Evolutionary conservation across 495 filamentous ascomycete genomes (phyloP).

Genomic region (Hypoxylon crocopeplum): DNA sequence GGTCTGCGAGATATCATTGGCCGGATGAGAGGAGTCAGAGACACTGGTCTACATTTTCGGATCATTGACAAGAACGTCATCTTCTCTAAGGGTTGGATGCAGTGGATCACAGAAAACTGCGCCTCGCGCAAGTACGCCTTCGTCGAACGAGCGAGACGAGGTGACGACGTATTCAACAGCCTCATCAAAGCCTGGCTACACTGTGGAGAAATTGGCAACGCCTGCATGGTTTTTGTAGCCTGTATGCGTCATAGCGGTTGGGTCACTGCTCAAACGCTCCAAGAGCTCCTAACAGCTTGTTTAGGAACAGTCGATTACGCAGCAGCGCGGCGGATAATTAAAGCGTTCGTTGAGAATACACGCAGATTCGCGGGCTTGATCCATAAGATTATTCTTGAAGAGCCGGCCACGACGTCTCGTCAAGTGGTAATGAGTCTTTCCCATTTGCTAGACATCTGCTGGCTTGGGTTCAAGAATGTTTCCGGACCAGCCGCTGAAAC

Average conservation of each 20-base stretch:
- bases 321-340: constrained; percentile 37
- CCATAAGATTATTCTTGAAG: constrained; percentile 7
- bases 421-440: constrained; percentile 20
- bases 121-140: constrained; percentile 27
- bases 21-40: constrained; percentile 47
- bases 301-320: constrained; percentile 34
- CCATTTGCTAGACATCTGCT: constrained; percentile 29
- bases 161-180: constrained; percentile 39
- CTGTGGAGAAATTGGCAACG: constrained; percentile 43
- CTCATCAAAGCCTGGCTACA: constrained; percentile 50
- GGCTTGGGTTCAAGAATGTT: constrained; percentile 22
- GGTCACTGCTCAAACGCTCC: constrained; percentile 35
- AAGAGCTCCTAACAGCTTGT: constrained; percentile 44
- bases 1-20: constrained; percentile 50
- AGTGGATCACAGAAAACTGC: constrained; percentile 24
- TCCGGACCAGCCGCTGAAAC: not conserved
- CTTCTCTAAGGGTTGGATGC: constrained; percentile 18
- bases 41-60: constrained; percentile 23
- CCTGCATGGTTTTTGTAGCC: constrained; percentile 42
- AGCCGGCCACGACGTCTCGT: constrained; percentile 19
- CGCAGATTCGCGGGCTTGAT: constrained; percentile 5
- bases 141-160: constrained; percentile 39
- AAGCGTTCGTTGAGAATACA: constrained; percentile 39
- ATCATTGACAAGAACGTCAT: constrained; percentile 14
- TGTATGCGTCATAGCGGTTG: constrained; percentile 40